Conservation (phyloP, 78 protist genomes). For the Dictyostelium capitatum region DNA sequence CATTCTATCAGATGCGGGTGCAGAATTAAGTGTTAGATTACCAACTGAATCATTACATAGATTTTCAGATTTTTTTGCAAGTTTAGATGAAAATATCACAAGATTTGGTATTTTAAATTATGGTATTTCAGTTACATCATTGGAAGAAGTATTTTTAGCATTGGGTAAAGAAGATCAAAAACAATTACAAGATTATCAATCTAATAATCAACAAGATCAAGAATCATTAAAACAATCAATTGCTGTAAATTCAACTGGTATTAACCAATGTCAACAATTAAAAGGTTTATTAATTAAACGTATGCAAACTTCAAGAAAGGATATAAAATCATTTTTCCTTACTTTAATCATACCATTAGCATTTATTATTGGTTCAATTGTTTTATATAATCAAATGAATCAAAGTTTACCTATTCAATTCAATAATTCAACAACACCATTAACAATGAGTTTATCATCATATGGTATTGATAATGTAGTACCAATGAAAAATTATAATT, state of each 20-base stretch:
- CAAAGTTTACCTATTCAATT: not conserved
- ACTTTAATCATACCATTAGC: conserved; percentile 28
- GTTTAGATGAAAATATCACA: not conserved
- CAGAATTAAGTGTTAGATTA: conserved; percentile 30
- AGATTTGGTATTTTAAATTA: conserved; percentile 26
- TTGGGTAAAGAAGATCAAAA: conserved; percentile 40
- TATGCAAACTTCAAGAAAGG: conserved; percentile 29
- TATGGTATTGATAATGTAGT: not conserved
- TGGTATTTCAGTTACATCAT: conserved; percentile 46
- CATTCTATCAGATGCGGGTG: conserved; percentile 49
- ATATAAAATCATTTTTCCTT: conserved; percentile 31
- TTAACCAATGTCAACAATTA: conserved; percentile 14
- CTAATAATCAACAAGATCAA: not conserved
- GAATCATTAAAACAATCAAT: not conserved
- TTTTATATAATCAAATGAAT: not conserved
- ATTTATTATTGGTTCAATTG: conserved; percentile 18
- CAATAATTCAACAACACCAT: conserved; percentile 8
- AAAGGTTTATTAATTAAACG: conserved; percentile 45
- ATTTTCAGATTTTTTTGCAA: conserved; percentile 41
- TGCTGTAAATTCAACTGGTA: not conserved
- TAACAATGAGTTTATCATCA: conserved; percentile 15
- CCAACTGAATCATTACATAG: conserved; percentile 24
- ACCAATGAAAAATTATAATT: not conserved
- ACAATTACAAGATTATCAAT: not conserved
- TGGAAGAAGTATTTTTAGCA: conserved; percentile 63